Conservation (phyloP, 306 rosid genomes). For the Lablab purpureus region DNA sequence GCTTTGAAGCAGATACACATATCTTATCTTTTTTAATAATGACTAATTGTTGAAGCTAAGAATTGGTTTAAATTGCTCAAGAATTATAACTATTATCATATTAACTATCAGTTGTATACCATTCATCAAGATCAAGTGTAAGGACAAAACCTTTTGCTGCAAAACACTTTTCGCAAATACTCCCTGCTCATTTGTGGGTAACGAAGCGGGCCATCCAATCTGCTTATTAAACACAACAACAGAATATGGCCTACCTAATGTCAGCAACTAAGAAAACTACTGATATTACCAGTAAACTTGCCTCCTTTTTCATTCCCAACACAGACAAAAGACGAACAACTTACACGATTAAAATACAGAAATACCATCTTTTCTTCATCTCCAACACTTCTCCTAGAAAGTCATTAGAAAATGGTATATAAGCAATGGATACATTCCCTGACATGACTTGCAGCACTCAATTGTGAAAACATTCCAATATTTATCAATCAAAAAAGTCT, state of each 20-base stretch:
- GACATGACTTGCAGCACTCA: conserved; percentile 30
- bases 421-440: conserved; percentile 17
- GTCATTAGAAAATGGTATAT: conserved; percentile 31
- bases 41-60: neutral
- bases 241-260: conserved; percentile 29
- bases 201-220: conserved; percentile 98
- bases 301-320: neutral
- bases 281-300: conserved; percentile 24
- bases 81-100: too few relatives aligned
- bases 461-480: conserved; percentile 19
- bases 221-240: conserved; percentile 47
- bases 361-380: conserved; percentile 88
- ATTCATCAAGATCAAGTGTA: conserved; percentile 40
- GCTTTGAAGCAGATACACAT: neutral
- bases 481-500: neutral
- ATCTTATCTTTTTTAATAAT: neutral
- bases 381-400: conserved; percentile 74
- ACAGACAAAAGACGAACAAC: conserved; percentile 48
- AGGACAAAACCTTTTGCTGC: conserved; percentile 70
- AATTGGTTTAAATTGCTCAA: neutral
- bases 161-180: conserved; percentile 73
- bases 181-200: conserved; percentile 89
- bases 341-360: conserved; percentile 79
- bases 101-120: conserved; percentile 14
- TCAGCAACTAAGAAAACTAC: conserved; percentile 27